These are phyloP conservation scores for Rhizopus stolonifer DNA, from an alignment of 371 early-diverging fungal genomes.

Conservation along the genomic window DNA sequence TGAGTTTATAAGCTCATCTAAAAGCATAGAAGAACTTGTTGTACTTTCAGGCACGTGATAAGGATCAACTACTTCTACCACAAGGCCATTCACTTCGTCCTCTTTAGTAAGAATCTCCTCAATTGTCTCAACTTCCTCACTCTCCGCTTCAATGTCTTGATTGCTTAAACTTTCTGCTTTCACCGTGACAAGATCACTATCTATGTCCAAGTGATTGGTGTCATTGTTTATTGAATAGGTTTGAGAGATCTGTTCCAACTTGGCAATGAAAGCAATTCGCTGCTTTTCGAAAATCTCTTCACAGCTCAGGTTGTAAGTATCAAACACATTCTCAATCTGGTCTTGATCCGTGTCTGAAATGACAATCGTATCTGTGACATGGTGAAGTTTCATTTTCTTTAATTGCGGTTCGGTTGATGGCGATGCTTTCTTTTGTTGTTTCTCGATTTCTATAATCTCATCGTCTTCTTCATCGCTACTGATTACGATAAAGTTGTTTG, in stretches of 20 bases:
- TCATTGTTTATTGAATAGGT: not conserved
- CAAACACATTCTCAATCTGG: no score
- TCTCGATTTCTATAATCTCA: not conserved
- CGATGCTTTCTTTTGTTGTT: not conserved
- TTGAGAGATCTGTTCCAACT: not conserved
- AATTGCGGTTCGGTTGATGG: no score
- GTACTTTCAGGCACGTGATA: no score
- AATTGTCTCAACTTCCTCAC: no score
- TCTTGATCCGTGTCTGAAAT: not conserved
- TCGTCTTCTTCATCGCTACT: slow-evolving; percentile 28
- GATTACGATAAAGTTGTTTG: slow-evolving; percentile 14
- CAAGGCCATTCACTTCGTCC: not conserved
- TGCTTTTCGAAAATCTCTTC: not conserved
- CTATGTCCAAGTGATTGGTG: not conserved
- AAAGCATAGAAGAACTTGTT: no score
- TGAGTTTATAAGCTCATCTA: not conserved
- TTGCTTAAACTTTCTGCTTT: not conserved
- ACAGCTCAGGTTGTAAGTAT: not conserved
- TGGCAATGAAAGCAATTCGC: not conserved
- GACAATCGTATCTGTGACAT: not conserved
- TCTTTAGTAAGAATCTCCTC: not conserved
- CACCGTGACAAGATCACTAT: not conserved
- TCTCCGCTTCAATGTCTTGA: no score
- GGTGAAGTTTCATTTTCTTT: not conserved
- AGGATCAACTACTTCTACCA: no score